phyloP scores from a whole-genome alignment of 2,329 filamentous ascomycete species.

The Chaetomiaceae sp. region DNA sequence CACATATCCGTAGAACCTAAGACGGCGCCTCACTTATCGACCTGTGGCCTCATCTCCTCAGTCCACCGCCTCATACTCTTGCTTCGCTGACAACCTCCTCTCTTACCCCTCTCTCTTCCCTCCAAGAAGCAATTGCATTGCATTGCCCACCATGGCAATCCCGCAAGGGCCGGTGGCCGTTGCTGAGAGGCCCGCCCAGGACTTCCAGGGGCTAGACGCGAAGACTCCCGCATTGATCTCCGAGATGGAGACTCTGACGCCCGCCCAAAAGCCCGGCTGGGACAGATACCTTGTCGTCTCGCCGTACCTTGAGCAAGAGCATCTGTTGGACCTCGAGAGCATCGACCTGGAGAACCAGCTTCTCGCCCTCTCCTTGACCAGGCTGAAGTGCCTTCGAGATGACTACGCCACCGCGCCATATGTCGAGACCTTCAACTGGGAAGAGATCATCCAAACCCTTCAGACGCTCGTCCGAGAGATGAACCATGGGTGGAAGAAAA shows the following conservation, averaged over 20 bases:
- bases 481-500: constrained; percentile 52
- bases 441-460: constrained; percentile 55
- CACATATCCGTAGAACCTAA: too few species aligned
- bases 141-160: constrained; percentile 13
- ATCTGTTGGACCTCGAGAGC: constrained; percentile 67
- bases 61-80: too few species aligned
- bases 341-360: constrained; percentile 63
- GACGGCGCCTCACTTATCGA: too few species aligned
- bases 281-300: constrained; percentile 57
- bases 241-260: constrained; percentile 13
- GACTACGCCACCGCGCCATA: constrained; percentile 78
- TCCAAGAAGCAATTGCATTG: too few species aligned
- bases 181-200: constrained; percentile 6
- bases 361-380: constrained; percentile 65
- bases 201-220: constrained; percentile 18
- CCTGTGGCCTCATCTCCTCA: too few species aligned
- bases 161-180: constrained; percentile 13
- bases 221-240: constrained; percentile 27
- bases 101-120: not conserved
- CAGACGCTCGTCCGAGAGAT: constrained; percentile 45
- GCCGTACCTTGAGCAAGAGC: constrained; percentile 65
- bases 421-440: constrained; percentile 72
- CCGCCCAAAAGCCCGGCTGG: constrained; percentile 1
- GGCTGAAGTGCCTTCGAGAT: constrained; percentile 54
- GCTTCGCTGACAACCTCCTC: too few species aligned